These are phyloP conservation scores for Candida buenavistaensis DNA, from an alignment of 1,139 yeast genomes.

Conservation along the genomic window DNA sequence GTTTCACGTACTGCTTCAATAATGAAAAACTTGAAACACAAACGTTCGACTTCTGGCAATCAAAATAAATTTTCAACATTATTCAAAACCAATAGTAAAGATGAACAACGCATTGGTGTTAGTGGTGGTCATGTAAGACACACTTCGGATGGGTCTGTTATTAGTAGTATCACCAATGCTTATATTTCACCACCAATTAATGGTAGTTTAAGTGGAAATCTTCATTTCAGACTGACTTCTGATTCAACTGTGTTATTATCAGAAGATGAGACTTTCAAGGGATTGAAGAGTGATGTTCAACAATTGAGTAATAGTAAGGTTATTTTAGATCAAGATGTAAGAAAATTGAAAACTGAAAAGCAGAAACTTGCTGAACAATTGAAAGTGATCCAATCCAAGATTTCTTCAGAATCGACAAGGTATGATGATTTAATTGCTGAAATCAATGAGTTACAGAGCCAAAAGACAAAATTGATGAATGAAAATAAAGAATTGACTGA, in stretches of 20 bases:
- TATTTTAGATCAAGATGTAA: constrained; percentile 29
- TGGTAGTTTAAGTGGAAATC: constrained; percentile 18
- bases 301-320: constrained; percentile 34
- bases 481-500: constrained; percentile 22
- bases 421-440: constrained; percentile 32
- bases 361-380: constrained; percentile 25
- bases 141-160: constrained; percentile 42
- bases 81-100: constrained; percentile 27
- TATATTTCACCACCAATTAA: constrained; percentile 46
- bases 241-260: constrained; percentile 27
- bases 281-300: constrained; percentile 42
- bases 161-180: constrained; percentile 25
- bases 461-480: constrained; percentile 24
- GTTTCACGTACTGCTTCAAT: constrained; percentile 22
- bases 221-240: constrained; percentile 39
- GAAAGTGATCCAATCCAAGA: constrained; percentile 23
- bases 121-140: constrained; percentile 37
- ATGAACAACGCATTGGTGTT: constrained; percentile 12
- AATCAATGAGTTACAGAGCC: constrained; percentile 27
- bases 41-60: constrained; percentile 40
- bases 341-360: constrained; percentile 30
- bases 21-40: constrained; percentile 36
- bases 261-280: constrained; percentile 25
- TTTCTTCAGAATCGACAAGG: constrained; percentile 23
- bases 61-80: constrained; percentile 31